phyloP scores from a whole-genome alignment of 805 yeast genomes.

The Sugiyamaella qingdaonensis region DNA sequence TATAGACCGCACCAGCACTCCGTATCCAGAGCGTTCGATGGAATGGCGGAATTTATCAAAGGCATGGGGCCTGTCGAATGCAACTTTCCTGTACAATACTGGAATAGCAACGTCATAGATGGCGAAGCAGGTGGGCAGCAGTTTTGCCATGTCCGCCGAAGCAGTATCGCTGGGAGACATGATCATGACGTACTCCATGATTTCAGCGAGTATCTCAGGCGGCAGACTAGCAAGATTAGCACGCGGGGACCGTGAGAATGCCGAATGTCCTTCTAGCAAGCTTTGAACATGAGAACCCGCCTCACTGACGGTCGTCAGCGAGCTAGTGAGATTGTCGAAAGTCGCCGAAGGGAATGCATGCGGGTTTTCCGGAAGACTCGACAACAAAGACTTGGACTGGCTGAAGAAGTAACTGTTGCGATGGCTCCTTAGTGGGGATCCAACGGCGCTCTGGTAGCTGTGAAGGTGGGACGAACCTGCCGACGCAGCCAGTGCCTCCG shows the following conservation, averaged over 20 bases:
- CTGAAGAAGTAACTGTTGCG: slow-evolving; percentile 6
- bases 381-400: slow-evolving; percentile 7
- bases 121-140: slow-evolving; percentile 26
- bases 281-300: neutral
- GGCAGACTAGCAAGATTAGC: slow-evolving; percentile 22
- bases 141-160: slow-evolving; percentile 19
- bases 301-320: neutral
- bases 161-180: slow-evolving; percentile 15
- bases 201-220: slow-evolving; percentile 25
- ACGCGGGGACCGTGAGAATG: neutral
- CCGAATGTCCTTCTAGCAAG: neutral
- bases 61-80: slow-evolving; percentile 73
- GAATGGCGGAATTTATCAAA: slow-evolving; percentile 67
- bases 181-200: slow-evolving; percentile 24
- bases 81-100: slow-evolving; percentile 35
- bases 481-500: slow-evolving; percentile 10
- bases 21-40: slow-evolving; percentile 45
- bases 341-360: neutral
- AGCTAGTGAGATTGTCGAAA: neutral
- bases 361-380: slow-evolving; percentile 7
- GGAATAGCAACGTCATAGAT: slow-evolving; percentile 35
- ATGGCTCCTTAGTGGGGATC: slow-evolving; percentile 8
- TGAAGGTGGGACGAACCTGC: slow-evolving; percentile 1
- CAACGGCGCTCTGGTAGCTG: slow-evolving; percentile 2
- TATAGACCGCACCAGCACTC: slow-evolving; percentile 58